A percentile compares a stretch with the other conserved stretches of the same genome.
These are phyloP conservation scores for Zelopaecilomyces penicillatus DNA, from an alignment of 2,329 filamentous ascomycete genomes.

Conservation along the genomic window DNA sequence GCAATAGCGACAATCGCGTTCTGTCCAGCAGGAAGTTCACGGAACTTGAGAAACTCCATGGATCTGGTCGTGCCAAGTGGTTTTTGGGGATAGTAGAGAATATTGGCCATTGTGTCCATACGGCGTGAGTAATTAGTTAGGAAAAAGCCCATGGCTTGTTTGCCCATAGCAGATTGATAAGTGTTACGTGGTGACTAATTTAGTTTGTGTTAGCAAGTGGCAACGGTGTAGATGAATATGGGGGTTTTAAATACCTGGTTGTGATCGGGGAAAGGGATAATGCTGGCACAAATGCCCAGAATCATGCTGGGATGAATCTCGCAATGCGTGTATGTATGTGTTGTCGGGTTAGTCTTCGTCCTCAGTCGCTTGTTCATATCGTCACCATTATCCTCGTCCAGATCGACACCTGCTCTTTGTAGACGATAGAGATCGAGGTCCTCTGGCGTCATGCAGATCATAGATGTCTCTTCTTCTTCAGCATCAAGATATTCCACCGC, in stretches of 20 bases:
- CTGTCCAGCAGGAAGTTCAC: constrained; percentile 91
- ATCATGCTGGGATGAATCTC: constrained; percentile 99
- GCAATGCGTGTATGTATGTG: constrained; percentile 93
- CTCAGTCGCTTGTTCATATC: constrained; percentile 83
- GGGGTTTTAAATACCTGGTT: constrained; percentile 57
- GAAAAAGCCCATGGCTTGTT: constrained; percentile 99
- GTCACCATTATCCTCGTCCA: constrained; percentile 51
- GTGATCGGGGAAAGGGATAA: constrained; percentile 99
- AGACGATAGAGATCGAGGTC: constrained; percentile 74
- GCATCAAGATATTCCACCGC: constrained; percentile 95
- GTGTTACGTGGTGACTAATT: constrained; percentile 92
- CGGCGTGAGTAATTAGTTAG: constrained; percentile 93
- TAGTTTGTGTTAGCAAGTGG: neutral
- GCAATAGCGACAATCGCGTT: constrained; percentile 98
- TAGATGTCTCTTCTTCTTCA: constrained; percentile 95
- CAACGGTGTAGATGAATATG: neutral
- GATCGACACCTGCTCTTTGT: constrained; percentile 55
- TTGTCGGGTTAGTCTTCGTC: constrained; percentile 76
- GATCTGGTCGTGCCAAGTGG: constrained; percentile 90
- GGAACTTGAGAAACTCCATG: constrained; percentile 98
- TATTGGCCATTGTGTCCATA: constrained; percentile 99
- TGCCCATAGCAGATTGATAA: constrained; percentile 99
- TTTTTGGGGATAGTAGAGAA: constrained; percentile 98
- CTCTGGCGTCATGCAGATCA: constrained; percentile 99
- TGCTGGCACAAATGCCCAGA: constrained; percentile 94